Conservation (phyloP, 306 rosid species). For the Begonia masoniana region DNA sequence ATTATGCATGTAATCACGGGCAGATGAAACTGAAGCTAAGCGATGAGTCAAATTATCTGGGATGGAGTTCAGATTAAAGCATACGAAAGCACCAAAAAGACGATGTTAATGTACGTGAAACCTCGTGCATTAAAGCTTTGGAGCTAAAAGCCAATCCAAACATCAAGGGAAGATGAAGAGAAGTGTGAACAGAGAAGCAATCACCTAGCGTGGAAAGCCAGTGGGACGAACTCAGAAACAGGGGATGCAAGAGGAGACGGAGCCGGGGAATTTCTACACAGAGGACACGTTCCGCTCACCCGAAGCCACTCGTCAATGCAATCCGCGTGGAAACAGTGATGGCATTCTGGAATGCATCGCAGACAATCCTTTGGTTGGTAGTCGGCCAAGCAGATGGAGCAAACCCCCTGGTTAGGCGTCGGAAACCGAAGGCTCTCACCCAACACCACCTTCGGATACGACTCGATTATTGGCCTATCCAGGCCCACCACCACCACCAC, state of each 20-base stretch:
- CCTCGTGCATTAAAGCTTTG: too few relatives aligned
- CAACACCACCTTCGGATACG: slow-evolving; percentile 35
- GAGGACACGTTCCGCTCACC: slow-evolving; percentile 47
- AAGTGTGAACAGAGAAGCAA: neutral
- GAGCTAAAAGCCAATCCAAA: too few relatives aligned
- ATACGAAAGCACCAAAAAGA: too few relatives aligned
- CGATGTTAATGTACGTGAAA: too few relatives aligned
- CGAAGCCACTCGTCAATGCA: slow-evolving; percentile 52
- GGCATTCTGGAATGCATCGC: slow-evolving; percentile 47
- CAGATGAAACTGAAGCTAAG: too few relatives aligned
- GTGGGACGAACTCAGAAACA: slow-evolving; percentile 38
- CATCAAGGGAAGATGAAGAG: too few relatives aligned
- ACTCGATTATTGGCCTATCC: slow-evolving; percentile 28
- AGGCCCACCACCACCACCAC: slow-evolving; percentile 28
- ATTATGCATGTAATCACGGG: too few relatives aligned
- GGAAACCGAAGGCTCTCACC: slow-evolving; percentile 47
- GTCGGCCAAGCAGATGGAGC: slow-evolving; percentile 44
- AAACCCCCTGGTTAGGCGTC: slow-evolving; percentile 28
- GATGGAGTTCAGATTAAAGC: too few relatives aligned
- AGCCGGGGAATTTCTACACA: slow-evolving; percentile 57
- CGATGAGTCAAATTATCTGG: too few relatives aligned
- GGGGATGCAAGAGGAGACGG: slow-evolving; percentile 32
- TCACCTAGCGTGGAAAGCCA: slow-evolving; percentile 49
- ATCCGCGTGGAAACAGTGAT: slow-evolving; percentile 46
- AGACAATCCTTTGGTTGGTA: slow-evolving; percentile 33